phyloP scores from a whole-genome alignment of 1,284 basidiomycete species.

The Bothia castanella region DNA sequence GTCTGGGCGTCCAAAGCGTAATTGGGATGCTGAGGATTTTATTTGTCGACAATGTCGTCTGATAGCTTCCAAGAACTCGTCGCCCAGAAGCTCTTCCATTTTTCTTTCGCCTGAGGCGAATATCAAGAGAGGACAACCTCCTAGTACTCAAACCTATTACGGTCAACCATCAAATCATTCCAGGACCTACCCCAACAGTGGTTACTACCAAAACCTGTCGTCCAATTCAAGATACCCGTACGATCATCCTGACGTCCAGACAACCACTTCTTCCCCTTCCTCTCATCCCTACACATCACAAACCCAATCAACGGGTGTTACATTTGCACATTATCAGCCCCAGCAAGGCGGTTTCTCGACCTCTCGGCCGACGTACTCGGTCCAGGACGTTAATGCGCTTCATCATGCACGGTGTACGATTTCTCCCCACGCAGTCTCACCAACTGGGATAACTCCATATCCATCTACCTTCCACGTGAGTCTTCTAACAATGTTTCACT shows the following conservation, averaged over 20 bases:
- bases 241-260: conserved; percentile 21
- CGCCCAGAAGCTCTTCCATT: conserved; percentile 7
- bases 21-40: conserved; percentile 72
- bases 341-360: conserved; percentile 37
- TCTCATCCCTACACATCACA: conserved; percentile 20
- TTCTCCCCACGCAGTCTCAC: conserved; percentile 18
- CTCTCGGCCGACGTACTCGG: conserved; percentile 30
- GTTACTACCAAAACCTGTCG: conserved; percentile 18
- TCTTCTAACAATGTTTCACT: background rate
- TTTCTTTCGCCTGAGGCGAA: conserved; percentile 11
- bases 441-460: conserved; percentile 22
- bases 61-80: conserved; percentile 13
- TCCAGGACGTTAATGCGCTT: conserved; percentile 22
- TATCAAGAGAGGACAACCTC: conserved; percentile 9
- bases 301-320: conserved; percentile 25
- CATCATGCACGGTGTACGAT: conserved; percentile 22
- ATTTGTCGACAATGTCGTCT: conserved; percentile 50
- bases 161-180: conserved; percentile 13
- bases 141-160: conserved; percentile 15
- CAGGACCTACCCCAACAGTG: conserved; percentile 16
- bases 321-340: conserved; percentile 35
- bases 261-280: conserved; percentile 14
- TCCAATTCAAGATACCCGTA: conserved; percentile 22
- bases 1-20: conserved; percentile 55
- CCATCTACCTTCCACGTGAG: conserved; percentile 27